Evolutionary conservation across 139 green algal genomes (phyloP), one percentile per base, ranked within the genome.

Genomic region (Tetradesmus obliquus): DNA sequence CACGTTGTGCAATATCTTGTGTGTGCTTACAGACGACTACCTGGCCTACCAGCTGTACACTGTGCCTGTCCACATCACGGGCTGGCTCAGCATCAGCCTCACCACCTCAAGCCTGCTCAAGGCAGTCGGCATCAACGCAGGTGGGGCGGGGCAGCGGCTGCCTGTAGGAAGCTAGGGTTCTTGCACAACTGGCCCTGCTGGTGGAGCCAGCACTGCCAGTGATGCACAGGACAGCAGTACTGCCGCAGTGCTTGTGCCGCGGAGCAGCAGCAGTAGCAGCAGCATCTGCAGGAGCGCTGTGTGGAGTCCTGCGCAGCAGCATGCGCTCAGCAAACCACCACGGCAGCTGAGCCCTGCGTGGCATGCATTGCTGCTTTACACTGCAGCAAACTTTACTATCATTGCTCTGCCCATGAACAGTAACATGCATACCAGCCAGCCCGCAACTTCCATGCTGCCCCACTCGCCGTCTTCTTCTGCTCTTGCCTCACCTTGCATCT

Each of bases 31-130:
- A 60, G 80, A 86, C 32, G 55, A 76, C 55, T 88, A 76, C 58
- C 62, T 95, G 62, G 12, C 91, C 3, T 99, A 99, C 94, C 97
- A 99, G 93, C 91, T 98, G 53, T 97, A 92, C 91, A 94, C 95
- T 0, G 53, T 97, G 19, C 97, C 97, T 1, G 94, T 92, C 0
- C 97, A 98, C 91, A 91, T 98, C 88, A 96, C 94, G 2, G 94
- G 95, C 81, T 96, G 93, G 92, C 88, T 97, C 83, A 92, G 90
- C 53, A 90, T 93, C 57, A 94, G 92, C 54, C 93, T 99, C 15
- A 95, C 93, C 69, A 98, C 96, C n/a, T 95, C 88, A 72, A 96
- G 92, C 79, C 93, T 99, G 92, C 93, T 99, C 20, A 88, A 95
- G 69, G 96, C 97, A 17, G 95, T 97, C 7, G 97, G 97, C 55